A percentile compares a stretch with the other conserved stretches of the same genome.
Conservation (phyloP, 2,329 filamentous ascomycete species). For the Aureobasidium leucospermi region DNA sequence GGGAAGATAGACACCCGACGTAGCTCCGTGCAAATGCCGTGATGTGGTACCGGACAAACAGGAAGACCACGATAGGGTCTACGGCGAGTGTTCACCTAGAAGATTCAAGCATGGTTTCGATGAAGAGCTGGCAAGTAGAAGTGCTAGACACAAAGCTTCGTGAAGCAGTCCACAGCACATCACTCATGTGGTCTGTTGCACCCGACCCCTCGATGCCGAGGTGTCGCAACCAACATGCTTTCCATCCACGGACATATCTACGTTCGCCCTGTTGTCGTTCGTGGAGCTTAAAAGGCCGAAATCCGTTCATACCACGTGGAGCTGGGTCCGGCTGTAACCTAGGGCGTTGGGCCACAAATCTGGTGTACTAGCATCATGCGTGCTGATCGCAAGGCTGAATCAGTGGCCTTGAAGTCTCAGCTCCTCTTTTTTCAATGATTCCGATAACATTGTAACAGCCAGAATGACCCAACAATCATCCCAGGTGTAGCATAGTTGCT, state of each 20-base stretch:
- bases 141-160: too few species aligned
- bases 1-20: background rate
- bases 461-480: background rate
- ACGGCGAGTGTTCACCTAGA: too few species aligned
- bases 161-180: background rate
- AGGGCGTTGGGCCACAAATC: background rate
- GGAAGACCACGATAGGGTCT: background rate
- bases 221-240: background rate
- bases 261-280: background rate
- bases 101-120: too few species aligned
- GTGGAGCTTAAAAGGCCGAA: background rate
- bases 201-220: background rate
- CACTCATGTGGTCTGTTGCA: background rate
- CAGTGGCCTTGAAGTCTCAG: background rate
- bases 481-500: background rate
- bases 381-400: background rate
- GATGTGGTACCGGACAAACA: background rate
- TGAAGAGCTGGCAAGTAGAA: too few species aligned
- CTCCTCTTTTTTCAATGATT: background rate
- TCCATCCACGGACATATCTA: background rate
- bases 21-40: background rate
- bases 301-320: background rate
- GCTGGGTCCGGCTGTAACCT: background rate
- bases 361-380: background rate
- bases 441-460: background rate